Evolutionary conservation across 2,329 filamentous ascomycete species (phyloP).

Genomic region (Botrytis fragariae): DNA sequence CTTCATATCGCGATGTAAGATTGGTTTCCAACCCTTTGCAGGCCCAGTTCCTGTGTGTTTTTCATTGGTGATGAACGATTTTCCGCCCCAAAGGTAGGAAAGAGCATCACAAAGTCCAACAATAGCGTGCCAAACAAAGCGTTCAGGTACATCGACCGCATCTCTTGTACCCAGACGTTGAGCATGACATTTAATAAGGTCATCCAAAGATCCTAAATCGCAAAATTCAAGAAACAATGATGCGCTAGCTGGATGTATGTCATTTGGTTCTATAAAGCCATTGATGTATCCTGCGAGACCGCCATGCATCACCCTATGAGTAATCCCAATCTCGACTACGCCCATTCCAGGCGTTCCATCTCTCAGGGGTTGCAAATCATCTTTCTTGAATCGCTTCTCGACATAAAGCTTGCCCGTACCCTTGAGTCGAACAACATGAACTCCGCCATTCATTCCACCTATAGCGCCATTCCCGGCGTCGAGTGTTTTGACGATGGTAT

Average conservation of each 20-base stretch:
- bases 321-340: constrained; percentile 28
- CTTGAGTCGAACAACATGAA: constrained; percentile 30
- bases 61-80: constrained; percentile 17
- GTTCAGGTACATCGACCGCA: constrained; percentile 25
- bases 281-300: constrained; percentile 29
- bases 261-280: constrained; percentile 25
- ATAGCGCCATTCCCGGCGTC: constrained; percentile 28
- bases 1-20: constrained; percentile 36
- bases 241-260: constrained; percentile 12
- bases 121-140: constrained; percentile 36
- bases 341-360: constrained; percentile 3
- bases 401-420: constrained; percentile 21
- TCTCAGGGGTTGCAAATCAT: not conserved
- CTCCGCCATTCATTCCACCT: constrained; percentile 36
- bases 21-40: constrained; percentile 28
- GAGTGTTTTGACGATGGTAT: constrained; percentile 31
- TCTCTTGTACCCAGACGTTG: constrained; percentile 14
- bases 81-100: constrained; percentile 30
- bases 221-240: constrained; percentile 37
- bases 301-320: constrained; percentile 28
- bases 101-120: constrained; percentile 33
- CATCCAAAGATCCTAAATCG: constrained; percentile 32
- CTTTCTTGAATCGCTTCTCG: constrained; percentile 28
- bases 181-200: constrained; percentile 28
- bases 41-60: constrained; percentile 2